A percentile compares a stretch with the other conserved stretches of the same genome.
These are phyloP conservation scores for Diplodia corticola DNA, from an alignment of 2,329 filamentous ascomycete species.

Conservation along the genomic window DNA sequence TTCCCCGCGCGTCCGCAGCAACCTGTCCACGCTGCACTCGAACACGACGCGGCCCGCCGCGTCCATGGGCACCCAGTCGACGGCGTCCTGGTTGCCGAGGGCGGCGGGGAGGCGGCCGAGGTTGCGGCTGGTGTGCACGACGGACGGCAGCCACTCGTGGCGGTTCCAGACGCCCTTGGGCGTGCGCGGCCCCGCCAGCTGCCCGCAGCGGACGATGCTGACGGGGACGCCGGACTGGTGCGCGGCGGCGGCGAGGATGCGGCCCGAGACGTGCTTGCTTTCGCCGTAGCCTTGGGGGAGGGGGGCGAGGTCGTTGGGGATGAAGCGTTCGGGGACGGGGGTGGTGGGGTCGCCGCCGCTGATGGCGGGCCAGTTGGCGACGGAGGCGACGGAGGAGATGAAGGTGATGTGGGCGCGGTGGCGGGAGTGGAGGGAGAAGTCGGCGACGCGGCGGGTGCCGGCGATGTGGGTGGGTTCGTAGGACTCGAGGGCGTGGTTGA, in stretches of 20 bases:
- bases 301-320: constrained; percentile 31
- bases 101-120: constrained; percentile 27
- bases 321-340: constrained; percentile 37
- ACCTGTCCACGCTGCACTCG: neutral
- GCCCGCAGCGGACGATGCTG: constrained; percentile 32
- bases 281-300: constrained; percentile 42
- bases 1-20: neutral
- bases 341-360: too few species aligned
- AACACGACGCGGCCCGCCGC: constrained; percentile 1
- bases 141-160: constrained; percentile 32
- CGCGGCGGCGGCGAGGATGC: constrained; percentile 36
- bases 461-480: constrained; percentile 34
- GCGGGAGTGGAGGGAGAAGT: constrained; percentile 34
- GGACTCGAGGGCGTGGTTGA: constrained; percentile 36
- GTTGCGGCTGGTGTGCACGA: constrained; percentile 29
- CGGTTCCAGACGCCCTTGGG: constrained; percentile 30
- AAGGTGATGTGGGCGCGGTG: constrained; percentile 35
- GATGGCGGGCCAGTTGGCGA: constrained; percentile 30
- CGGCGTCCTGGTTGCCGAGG: constrained; percentile 26
- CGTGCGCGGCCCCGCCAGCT: constrained; percentile 33
- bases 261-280: constrained; percentile 39
- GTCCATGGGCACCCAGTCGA: constrained; percentile 33
- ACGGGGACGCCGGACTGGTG: constrained; percentile 29
- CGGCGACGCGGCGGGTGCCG: constrained; percentile 36
- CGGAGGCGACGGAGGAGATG: constrained; percentile 42